Base-by-base conservation (phyloP, 2,329 filamentous ascomycete genomes). In the Didymella glomerata region DNA sequence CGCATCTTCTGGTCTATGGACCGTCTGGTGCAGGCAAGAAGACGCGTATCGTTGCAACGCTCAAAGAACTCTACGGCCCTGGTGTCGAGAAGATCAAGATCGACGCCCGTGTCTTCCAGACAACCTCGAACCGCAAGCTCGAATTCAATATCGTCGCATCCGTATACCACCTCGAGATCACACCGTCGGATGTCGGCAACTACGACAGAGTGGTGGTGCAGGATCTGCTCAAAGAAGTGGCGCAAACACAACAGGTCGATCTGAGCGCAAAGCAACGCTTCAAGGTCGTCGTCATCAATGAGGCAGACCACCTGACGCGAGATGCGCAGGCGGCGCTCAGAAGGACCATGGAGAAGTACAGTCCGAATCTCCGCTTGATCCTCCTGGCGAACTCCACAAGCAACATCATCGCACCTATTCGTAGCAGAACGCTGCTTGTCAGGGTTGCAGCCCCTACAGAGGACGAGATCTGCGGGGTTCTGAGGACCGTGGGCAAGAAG, bases 31-130 rank as follows among this genome's bases (percentile, higher is more conserved):
- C 95, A 5, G 95, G 95, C 67, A 99, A 99, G 79, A 99, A 99
- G 80, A 99, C 95, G 1, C 89, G 95, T 42, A 96, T 98, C 67
- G 92, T 97, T 18, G 93, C 95, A 16, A 98, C 94, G 0, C 82
- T 99, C 3, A 96, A 97, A 77, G 94, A 97, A 74, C 85, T 99
- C 8, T 99, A 95, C 78, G 95, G 95, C 0, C 89, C 94, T 0
- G 94, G 95, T 42, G 95, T 97, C n/a, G 96, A 99, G 75, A 98
- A 97, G 84, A 99, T 99, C 84, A 98, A 98, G 82, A 98, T 99
- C 79, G 95, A 99, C 76, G 92, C 93, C 13, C 91, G 95, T 65
- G 90, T 97, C 59, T 99, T 99, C 82, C 93, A 97, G 79, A 98
- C 95, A 1, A 93, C 88, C 22, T 90, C 90, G 74, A 98, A 97